These are phyloP conservation scores for Hypoxylon sp. DNA, from an alignment of 2,329 filamentous ascomycete genomes.

Conservation along the genomic window DNA sequence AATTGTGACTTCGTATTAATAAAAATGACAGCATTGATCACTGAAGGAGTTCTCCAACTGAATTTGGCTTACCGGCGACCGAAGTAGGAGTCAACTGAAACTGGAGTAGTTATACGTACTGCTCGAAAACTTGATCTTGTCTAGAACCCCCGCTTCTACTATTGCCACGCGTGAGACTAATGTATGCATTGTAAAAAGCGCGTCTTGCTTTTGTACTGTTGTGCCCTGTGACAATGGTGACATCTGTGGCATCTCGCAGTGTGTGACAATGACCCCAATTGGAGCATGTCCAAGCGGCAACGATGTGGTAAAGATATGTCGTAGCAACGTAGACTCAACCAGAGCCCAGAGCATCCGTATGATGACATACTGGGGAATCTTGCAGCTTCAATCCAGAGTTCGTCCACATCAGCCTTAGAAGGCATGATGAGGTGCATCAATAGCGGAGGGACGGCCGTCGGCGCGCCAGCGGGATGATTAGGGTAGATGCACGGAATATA, in stretches of 20 bases:
- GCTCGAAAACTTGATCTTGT: constrained; percentile 41
- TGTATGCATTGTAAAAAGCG: constrained; percentile 38
- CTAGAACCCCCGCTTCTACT: constrained; percentile 45
- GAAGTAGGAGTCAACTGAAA: constrained; percentile 42
- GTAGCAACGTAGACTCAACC: constrained; percentile 42
- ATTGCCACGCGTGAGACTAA: constrained; percentile 46
- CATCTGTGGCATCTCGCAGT: constrained; percentile 37
- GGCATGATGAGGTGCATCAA: constrained; percentile 42
- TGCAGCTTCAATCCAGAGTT: constrained; percentile 37
- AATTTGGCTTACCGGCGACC: constrained; percentile 40
- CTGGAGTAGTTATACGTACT: constrained; percentile 37
- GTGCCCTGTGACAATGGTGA: constrained; percentile 41
- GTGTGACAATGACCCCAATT: constrained; percentile 45
- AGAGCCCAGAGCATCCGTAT: constrained; percentile 27
- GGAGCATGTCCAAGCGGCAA: constrained; percentile 46
- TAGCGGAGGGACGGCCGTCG: constrained; percentile 26
- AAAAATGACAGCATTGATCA: constrained; percentile 59
- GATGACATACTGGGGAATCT: constrained; percentile 34
- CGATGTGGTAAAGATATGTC: constrained; percentile 38
- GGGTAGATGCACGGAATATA: constrained; percentile 37
- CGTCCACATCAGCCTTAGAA: constrained; percentile 45
- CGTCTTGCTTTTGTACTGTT: constrained; percentile 36
- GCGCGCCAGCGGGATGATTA: constrained; percentile 30
- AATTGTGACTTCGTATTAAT: constrained; percentile 44
- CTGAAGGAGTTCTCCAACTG: constrained; percentile 49